Percentiles rank a stretch among this genome's conserved stretches.
Evolutionary conservation across 1,284 basidiomycete species (phyloP).

Genomic region (Hymenochaete sp.): DNA sequence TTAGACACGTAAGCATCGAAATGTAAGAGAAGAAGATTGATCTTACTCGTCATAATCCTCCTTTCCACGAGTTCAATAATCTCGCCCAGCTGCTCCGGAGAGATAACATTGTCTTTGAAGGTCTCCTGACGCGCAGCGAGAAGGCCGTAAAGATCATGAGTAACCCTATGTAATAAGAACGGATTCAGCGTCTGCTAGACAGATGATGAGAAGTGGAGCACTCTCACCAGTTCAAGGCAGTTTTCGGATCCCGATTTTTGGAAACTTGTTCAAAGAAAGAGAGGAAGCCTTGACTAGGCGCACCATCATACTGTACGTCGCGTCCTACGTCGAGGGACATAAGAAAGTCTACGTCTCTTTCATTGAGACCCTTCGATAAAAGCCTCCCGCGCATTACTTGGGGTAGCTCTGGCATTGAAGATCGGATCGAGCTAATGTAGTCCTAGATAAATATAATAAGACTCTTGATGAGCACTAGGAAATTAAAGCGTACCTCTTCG

Average conservation of each 20-base stretch:
- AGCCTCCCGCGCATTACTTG: conserved; percentile 57
- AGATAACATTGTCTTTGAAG: conserved; percentile 57
- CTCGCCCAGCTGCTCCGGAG: conserved; percentile 59
- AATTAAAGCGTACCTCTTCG: conserved; percentile 38
- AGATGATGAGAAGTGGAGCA: conserved; percentile 3
- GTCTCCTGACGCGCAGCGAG: conserved; percentile 50
- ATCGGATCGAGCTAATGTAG: conserved; percentile 49
- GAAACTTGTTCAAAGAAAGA: conserved; percentile 71
- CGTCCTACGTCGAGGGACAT: conserved; percentile 61
- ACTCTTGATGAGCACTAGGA: background rate
- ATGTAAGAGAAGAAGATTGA: conserved; percentile 6
- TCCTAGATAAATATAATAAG: conserved; percentile 31
- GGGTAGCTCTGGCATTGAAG: conserved; percentile 72
- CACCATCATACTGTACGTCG: conserved; percentile 56
- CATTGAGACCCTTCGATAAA: conserved; percentile 40
- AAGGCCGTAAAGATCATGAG: conserved; percentile 77
- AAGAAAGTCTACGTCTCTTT: conserved; percentile 67
- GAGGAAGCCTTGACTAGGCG: conserved; percentile 44
- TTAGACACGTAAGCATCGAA: conserved; percentile 15
- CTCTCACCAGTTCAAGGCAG: conserved; percentile 82
- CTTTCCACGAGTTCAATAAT: conserved; percentile 70
- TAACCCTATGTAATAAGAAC: conserved; percentile 50
- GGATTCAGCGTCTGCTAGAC: background rate
- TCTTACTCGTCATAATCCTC: conserved; percentile 58
- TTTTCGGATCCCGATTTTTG: conserved; percentile 50